Evolutionary conservation across 2,329 filamentous ascomycete species (phyloP), one percentile per base, ranked within the genome.

Genomic region (Nemania bipapillata): DNA sequence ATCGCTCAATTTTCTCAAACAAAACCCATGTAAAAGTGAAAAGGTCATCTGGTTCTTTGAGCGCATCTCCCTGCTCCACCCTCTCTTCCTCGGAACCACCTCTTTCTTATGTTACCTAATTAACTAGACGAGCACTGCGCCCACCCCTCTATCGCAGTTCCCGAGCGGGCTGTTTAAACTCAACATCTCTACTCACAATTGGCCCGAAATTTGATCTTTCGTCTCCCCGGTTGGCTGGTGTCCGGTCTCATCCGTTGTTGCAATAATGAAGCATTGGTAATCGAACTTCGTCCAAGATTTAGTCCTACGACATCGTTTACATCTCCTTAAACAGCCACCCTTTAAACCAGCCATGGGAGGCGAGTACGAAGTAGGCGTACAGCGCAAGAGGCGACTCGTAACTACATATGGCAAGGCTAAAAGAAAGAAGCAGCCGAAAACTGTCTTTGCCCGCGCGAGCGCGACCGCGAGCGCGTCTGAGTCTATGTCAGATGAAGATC

Each of bases 401-500:
- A 77, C 74, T 15, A 72, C 70, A 8, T 79, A 79, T 68, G 77
- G 76, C 50, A 79, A 76, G 62, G 61, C 66, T 22, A 40, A 70
- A 20, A 75, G 67, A 47, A 76, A 70, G 68, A 72, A 74, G 64
- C 74, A 75, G 63, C 65, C 74, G 47, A 77, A 75, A 49, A 55
- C 74, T 22, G 54, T 68, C 6, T 76, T 76, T 57, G 72, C 66
- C 12, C 72, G 74, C 7, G 50, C 52, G 17, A 73, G 72, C 5
- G 68, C 73, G 3, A 76, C 76, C 7, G 50, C 52, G 17, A 73
- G 72, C 5, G 68, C 73, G 3, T 77, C 76, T 20, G 73, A 75
- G 22, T 75, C 74, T 52, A 72, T 75, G 65, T 76, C 74, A 11
- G 75, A 77, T n/a, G 75, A 77, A 35, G 75, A 77, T 40, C 70